Conservation (phyloP, 176 grass and related monocot genomes). For the Poa pratensis region DNA sequence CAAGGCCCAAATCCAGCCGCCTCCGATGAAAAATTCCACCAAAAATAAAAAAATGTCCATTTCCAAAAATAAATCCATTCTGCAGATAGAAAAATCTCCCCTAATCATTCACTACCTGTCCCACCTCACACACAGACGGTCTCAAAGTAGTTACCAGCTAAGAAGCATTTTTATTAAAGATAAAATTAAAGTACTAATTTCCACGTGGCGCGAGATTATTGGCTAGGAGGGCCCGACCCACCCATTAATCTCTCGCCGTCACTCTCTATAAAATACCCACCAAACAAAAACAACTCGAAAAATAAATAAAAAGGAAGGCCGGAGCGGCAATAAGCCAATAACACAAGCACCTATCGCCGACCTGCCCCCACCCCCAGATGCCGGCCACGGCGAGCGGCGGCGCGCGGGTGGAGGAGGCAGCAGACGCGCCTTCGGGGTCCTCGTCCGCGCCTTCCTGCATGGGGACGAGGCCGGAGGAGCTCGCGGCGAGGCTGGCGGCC, state of each 20-base stretch:
- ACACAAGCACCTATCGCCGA: constrained; percentile 39
- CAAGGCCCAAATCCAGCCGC: background rate
- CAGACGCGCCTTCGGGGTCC: background rate
- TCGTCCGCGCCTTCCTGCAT: constrained; percentile 35
- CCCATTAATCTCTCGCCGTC: constrained; percentile 27
- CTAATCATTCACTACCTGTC: constrained; percentile 41
- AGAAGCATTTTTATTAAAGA: background rate
- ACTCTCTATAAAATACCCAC: constrained; percentile 38
- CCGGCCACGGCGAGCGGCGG: constrained; percentile 71
- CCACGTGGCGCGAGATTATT: constrained; percentile 27
- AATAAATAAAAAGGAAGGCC: constrained; percentile 31
- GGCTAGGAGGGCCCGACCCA: background rate
- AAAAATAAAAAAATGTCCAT: background rate
- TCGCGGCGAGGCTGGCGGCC: constrained; percentile 55
- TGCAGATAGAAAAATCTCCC: background rate
- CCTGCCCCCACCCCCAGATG: constrained; percentile 44
- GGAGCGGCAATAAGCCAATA: constrained; percentile 37
- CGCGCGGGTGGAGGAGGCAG: constrained; percentile 50
- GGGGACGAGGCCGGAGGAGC: constrained; percentile 69
- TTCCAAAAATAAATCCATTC: background rate
- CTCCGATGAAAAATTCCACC: background rate
- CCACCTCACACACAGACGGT: constrained; percentile 33
- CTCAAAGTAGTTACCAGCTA: constrained; percentile 14
- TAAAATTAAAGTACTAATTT: background rate
- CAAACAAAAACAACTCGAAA: constrained; percentile 23